Base-by-base conservation (phyloP, 352 stramenopile species). In the Phytophthora citrophthora region DNA sequence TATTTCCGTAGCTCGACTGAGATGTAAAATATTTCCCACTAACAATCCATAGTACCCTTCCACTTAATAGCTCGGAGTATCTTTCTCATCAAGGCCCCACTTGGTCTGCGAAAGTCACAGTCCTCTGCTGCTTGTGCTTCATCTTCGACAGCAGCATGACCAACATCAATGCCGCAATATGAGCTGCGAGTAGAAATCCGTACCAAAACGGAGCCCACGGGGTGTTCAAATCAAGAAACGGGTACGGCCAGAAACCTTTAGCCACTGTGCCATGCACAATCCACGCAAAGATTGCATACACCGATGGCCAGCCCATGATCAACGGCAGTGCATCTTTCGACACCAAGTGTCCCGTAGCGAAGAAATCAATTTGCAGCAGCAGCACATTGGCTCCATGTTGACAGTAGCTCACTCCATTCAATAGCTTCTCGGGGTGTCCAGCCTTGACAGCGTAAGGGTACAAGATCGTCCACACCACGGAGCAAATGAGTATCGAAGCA, bases 401-500 rank as follows among this genome's bases (percentile, higher is more conserved):
- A 41, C 73, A 90, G 67, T 91, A 95, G 71, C 86, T 95, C 36
- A 89, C 72, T 70, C 69, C 76, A 51, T 95, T 95, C 47, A 95
- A 55, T 9, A 95, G 62, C 26, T 54, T 70, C 52, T 89, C 84
- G 0, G 75, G 64, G 31, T 79, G 59, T 46, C 86, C 73, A 0
- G 61, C 69, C 43, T 74, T 71, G 27, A 77, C 56, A 2, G 81
- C 83, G 53, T 89, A 88, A 20, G 86, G 86, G 39, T 87, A 88
- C 54, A 95, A 57, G 23, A 95, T 85, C 13, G 74, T 79, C 86
- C 86, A 95, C 4, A 92, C 83, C 15, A 95, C 83, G 49, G 68
- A 45, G 48, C 62, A 74, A 45, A 95, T 91, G 47, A 95, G 83
- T 10, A 93, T 53, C 7, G 83, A 89, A 10, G 72, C 74, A 20